phyloP scores from a whole-genome alignment of 2,329 filamentous ascomycete genomes.

The Colletotrichum spinosum region DNA sequence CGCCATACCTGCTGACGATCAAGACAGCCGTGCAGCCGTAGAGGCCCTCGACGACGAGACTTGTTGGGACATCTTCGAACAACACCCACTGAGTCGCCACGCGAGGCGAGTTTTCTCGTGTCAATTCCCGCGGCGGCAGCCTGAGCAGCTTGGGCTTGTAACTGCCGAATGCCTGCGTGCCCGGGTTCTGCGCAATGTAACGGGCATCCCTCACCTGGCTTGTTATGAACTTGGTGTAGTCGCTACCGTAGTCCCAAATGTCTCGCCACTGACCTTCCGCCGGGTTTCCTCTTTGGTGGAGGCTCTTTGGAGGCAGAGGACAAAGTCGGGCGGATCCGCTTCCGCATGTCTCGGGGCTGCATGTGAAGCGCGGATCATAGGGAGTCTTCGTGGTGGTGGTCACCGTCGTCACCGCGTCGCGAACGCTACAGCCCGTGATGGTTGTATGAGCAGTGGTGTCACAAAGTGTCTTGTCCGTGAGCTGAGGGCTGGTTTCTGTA shows the following conservation, averaged over 20 bases:
- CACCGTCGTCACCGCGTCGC: conserved; percentile 12
- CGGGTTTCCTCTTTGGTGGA: not conserved
- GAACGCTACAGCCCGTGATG: conserved; percentile 26
- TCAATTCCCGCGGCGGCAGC: not conserved
- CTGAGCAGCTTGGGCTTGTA: not conserved
- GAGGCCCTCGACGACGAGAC: not conserved
- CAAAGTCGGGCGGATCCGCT: not conserved
- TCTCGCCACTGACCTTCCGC: not conserved
- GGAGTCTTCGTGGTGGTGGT: not conserved
- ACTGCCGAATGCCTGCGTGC: not conserved
- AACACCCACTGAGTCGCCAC: not conserved
- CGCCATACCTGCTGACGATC: not conserved
- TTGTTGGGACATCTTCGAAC: not conserved
- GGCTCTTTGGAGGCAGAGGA: not conserved
- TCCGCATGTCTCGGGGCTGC: not conserved
- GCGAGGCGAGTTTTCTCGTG: not conserved
- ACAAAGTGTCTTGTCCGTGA: conserved; percentile 5
- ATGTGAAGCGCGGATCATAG: not conserved
- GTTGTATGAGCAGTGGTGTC: conserved; percentile 16
- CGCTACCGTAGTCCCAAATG: not conserved
- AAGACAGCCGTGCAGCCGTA: not conserved
- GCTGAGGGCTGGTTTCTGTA: not conserved
- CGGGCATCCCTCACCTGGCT: not conserved
- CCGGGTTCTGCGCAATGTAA: not conserved
- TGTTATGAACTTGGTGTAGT: not conserved